Evolutionary conservation across 1,284 basidiomycete genomes (phyloP), one percentile per base, ranked within the genome.

Genomic region (Apiotrichum veenhuisii): DNA sequence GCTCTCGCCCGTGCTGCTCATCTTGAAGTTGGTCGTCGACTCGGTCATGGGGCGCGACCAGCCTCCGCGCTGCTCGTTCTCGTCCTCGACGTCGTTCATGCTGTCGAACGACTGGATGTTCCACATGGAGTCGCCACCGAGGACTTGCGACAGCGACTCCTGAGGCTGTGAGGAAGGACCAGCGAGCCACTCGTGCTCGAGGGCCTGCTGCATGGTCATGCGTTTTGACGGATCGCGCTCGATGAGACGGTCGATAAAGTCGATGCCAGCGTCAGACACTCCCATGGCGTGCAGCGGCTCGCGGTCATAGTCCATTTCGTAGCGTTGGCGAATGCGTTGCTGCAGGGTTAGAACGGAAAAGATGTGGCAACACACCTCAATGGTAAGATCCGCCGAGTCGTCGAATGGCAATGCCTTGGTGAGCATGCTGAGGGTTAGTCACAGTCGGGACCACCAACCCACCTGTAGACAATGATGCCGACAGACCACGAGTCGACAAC

Each of bases 401-500:
- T 79, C 84, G 62, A 71, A 67, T 2, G 66, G 63, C 48, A 71
- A 58, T 37, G 70, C 62, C 68, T 78, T 78, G 0, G 76, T 78
- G 65, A 78, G 63, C 77, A 78, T 78, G 54, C 76, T 74, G 54
- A 14, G 15, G 25, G 53, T 52, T 47, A 36, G 41, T 11, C 5
- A 5, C 14, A 7, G 8, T 20, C n/a, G 4, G 10, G 14, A 9
- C 22, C n/a, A 30, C 33, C 18, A 11, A 72, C 84, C 58, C 68
- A 89, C 88, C 91, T 91, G 43, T 87, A 96, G 1, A 95, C 83
- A 53, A 96, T 94, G 18, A 94, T 90, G 8, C 93, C 92, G 22
- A 91, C 83, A 48, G 90, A 92, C 91, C 91, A 97, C 63, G 88
- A 91, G 71, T 97, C 92, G 48, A 95, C 93, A 18, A 87, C 78